These are phyloP conservation scores for Apiospora arundinis DNA, from an alignment of 2,329 filamentous ascomycete species.

Conservation along the genomic window DNA sequence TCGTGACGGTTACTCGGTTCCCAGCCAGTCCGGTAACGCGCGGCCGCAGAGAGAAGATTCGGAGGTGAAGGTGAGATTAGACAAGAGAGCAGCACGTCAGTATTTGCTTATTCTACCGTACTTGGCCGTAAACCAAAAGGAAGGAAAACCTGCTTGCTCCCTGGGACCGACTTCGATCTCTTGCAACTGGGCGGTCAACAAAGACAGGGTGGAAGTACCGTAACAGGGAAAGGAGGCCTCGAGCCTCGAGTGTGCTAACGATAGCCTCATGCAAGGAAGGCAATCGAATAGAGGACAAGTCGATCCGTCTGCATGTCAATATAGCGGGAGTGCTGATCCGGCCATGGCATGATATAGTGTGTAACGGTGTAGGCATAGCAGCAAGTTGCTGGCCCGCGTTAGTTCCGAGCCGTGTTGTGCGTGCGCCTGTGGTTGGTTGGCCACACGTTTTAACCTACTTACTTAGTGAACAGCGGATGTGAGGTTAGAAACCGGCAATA, in stretches of 20 bases:
- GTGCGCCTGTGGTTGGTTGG: not conserved
- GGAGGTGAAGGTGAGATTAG: not conserved
- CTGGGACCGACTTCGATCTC: no score
- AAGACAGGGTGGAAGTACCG: not conserved
- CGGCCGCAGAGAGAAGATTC: not conserved
- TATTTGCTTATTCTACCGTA: not conserved
- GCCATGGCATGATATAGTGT: not conserved
- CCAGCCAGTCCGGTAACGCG: constrained; percentile 1
- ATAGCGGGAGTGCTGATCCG: not conserved
- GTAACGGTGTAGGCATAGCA: not conserved
- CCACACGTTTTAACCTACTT: no score
- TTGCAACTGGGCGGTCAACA: not conserved
- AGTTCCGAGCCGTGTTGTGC: not conserved
- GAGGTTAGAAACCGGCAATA: not conserved
- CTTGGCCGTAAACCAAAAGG: not conserved
- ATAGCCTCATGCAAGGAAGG: not conserved
- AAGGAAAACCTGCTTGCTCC: not conserved
- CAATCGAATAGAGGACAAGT: constrained; percentile 1
- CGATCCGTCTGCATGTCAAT: not conserved
- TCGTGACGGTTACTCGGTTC: constrained; percentile 7
- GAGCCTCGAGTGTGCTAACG: not conserved
- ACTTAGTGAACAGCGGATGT: no score
- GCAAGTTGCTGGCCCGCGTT: not conserved
- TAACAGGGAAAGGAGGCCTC: not conserved
- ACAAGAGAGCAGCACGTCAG: not conserved